Conservation (phyloP, 805 yeast species). For the Middelhovenomyces tepae region DNA sequence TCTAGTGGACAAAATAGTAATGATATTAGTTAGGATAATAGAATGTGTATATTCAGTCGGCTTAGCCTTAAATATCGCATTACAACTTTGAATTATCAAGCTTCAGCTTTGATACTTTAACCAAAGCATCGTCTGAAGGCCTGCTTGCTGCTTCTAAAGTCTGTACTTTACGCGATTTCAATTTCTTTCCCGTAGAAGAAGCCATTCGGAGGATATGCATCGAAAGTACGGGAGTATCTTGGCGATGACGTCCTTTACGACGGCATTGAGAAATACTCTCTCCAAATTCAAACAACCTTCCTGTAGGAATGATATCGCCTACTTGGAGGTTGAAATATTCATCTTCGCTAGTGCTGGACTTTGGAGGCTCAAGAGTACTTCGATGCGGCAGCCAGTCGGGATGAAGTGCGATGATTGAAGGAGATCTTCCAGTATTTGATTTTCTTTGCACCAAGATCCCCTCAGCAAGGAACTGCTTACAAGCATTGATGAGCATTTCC, state of each 20-base stretch:
- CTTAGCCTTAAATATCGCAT: too few relatives aligned
- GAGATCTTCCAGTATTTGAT: slow-evolving; percentile 15
- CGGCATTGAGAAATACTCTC: slow-evolving; percentile 29
- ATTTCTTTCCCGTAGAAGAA: slow-evolving; percentile 13
- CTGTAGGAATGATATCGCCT: slow-evolving; percentile 20
- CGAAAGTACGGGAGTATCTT: slow-evolving; percentile 15
- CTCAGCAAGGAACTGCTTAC: slow-evolving; percentile 25
- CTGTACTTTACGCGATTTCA: slow-evolving; percentile 14
- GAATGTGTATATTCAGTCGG: too few relatives aligned
- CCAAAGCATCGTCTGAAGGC: slow-evolving; percentile 15
- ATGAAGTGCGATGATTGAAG: slow-evolving; percentile 14
- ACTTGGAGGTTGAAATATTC: slow-evolving; percentile 4
- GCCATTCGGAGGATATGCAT: slow-evolving; percentile 14
- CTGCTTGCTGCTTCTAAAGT: slow-evolving; percentile 13
- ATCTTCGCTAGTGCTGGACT: slow-evolving; percentile 5
- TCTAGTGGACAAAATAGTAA: too few relatives aligned
- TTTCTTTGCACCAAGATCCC: slow-evolving; percentile 23
- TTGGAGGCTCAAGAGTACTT: too few relatives aligned
- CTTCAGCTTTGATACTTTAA: too few relatives aligned
- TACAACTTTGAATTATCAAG: too few relatives aligned
- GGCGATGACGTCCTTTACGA: slow-evolving; percentile 28
- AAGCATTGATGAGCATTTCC: slow-evolving; percentile 31
- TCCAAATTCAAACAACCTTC: slow-evolving; percentile 25
- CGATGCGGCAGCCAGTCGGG: slow-evolving; percentile 21
- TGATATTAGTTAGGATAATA: too few relatives aligned